Evolutionary conservation across 805 yeast genomes (phyloP).

Genomic region (Pichia nakasei): DNA sequence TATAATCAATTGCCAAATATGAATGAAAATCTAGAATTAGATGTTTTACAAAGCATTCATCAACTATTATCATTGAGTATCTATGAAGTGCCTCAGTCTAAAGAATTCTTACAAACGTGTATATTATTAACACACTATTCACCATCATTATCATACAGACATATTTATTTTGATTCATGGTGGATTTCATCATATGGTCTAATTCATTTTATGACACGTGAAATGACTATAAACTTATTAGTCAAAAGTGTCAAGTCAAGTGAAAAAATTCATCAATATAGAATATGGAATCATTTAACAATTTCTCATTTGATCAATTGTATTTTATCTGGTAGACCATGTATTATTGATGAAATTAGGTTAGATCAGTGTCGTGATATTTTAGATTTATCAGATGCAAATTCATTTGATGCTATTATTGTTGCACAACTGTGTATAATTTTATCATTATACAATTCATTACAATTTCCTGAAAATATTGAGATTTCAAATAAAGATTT

Average conservation of each 20-base stretch:
- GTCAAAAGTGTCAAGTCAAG: slow-evolving; percentile 19
- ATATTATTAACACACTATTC: slow-evolving; percentile 55
- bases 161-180: slow-evolving; percentile 61
- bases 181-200: slow-evolving; percentile 54
- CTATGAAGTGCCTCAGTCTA: slow-evolving; percentile 33
- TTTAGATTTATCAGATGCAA: slow-evolving; percentile 48
- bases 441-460: slow-evolving; percentile 48
- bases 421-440: slow-evolving; percentile 60
- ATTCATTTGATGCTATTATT: slow-evolving; percentile 68
- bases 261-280: slow-evolving; percentile 34
- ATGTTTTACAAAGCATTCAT: slow-evolving; percentile 37
- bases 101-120: slow-evolving; percentile 52
- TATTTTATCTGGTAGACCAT: slow-evolving; percentile 58
- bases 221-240: slow-evolving; percentile 26
- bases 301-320: slow-evolving; percentile 56
- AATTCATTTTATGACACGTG: slow-evolving; percentile 49
- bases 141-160: slow-evolving; percentile 44
- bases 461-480: slow-evolving; percentile 32
- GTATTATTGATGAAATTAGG: slow-evolving; percentile 52
- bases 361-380: slow-evolving; percentile 51
- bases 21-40: slow-evolving; percentile 18
- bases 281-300: slow-evolving; percentile 65
- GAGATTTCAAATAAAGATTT: slow-evolving; percentile 17
- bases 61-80: slow-evolving; percentile 37
- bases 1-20: slow-evolving; percentile 22